Percentiles rank a stretch among this genome's conserved stretches.
phyloP scores from a whole-genome alignment of 1,284 basidiomycete species.

The Neolentinus lepideus region DNA sequence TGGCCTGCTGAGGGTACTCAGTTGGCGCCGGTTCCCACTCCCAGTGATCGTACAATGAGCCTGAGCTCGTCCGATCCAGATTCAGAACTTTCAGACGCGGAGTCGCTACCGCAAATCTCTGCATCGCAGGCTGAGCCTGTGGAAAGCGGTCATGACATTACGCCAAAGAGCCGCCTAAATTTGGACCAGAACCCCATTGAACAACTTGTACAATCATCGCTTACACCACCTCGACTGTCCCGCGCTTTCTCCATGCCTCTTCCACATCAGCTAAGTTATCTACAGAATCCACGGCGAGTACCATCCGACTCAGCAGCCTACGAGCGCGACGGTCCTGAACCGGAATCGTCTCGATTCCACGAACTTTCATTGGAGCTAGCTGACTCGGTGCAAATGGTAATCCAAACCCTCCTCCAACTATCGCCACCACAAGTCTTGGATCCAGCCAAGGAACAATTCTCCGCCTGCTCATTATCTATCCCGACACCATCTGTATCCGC shows the following conservation, averaged over 20 bases:
- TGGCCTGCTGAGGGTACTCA: slow-evolving; percentile 35
- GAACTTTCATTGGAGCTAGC: slow-evolving; percentile 78
- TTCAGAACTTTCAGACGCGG: slow-evolving; percentile 38
- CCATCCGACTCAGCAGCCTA: slow-evolving; percentile 11
- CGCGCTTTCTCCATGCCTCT: slow-evolving; percentile 69
- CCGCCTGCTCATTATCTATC: slow-evolving; percentile 77
- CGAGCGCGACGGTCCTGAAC: slow-evolving; percentile 13
- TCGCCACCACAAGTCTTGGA: slow-evolving; percentile 87
- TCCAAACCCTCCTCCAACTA: slow-evolving; percentile 84
- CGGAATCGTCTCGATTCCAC: slow-evolving; percentile 37
- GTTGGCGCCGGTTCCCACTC: slow-evolving; percentile 22
- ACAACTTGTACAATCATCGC: slow-evolving; percentile 12
- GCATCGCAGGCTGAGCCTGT: slow-evolving; percentile 22
- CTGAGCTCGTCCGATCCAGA: slow-evolving; percentile 44
- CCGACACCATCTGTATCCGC: slow-evolving; percentile 85
- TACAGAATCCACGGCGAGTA: slow-evolving; percentile 54
- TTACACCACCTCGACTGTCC: slow-evolving; percentile 44
- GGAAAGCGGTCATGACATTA: slow-evolving; percentile 19
- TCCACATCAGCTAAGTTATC: slow-evolving; percentile 57
- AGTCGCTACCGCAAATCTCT: slow-evolving; percentile 20
- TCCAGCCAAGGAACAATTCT: slow-evolving; percentile 86
- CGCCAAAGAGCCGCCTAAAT: slow-evolving; percentile 25
- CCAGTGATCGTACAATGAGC: slow-evolving; percentile 24
- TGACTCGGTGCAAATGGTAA: slow-evolving; percentile 80
- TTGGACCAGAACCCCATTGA: slow-evolving; percentile 27